Percentiles rank a stretch among this genome's conserved stretches.
Evolutionary conservation across 2,329 filamentous ascomycete species (phyloP).

Genomic region (Trichoderma sp.): DNA sequence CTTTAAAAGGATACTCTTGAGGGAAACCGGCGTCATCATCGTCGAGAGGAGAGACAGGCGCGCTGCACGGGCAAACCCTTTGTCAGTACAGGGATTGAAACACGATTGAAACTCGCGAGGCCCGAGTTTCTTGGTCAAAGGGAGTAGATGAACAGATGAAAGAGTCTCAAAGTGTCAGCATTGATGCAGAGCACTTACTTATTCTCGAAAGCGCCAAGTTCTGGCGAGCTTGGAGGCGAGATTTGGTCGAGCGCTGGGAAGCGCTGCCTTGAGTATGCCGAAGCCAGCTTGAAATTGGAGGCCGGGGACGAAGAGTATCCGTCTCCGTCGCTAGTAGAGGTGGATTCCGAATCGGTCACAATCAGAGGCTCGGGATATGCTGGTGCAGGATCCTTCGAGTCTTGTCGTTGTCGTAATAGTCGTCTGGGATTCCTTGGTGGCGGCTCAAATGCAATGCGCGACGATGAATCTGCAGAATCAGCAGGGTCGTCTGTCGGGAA

Average conservation of each 20-base stretch:
- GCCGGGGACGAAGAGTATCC: constrained; percentile 22
- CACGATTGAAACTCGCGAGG: background rate
- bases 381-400: constrained; percentile 43
- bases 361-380: constrained; percentile 37
- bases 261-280: constrained; percentile 29
- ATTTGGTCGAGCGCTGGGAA: constrained; percentile 45
- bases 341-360: constrained; percentile 19
- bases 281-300: constrained; percentile 39
- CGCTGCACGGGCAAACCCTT: constrained; percentile 28
- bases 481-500: background rate
- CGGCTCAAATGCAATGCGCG: constrained; percentile 32
- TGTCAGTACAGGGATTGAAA: background rate
- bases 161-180: background rate
- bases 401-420: constrained; percentile 25
- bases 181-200: constrained; percentile 38
- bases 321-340: constrained; percentile 32
- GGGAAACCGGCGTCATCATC: constrained; percentile 43
- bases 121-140: background rate
- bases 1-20: constrained; percentile 28
- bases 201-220: constrained; percentile 37
- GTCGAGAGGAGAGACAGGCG: constrained; percentile 51
- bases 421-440: constrained; percentile 37
- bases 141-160: background rate
- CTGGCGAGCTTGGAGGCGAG: constrained; percentile 58
- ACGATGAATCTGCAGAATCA: background rate